phyloP scores from a whole-genome alignment of 257 asterid genomes.

The Solanum stenotomum region DNA sequence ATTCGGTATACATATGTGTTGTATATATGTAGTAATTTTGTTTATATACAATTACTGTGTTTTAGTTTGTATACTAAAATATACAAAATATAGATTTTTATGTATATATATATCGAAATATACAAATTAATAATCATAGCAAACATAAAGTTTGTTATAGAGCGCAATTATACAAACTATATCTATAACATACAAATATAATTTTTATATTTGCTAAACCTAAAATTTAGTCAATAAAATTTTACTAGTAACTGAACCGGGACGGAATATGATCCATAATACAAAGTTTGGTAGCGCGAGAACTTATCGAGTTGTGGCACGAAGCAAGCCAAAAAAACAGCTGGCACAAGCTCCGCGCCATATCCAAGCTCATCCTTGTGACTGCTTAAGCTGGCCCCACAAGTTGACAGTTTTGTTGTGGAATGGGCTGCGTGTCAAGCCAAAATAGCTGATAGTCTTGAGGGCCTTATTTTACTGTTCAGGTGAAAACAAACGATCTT shows the following conservation, averaged over 20 bases:
- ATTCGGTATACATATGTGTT: no score
- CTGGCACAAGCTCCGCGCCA: neutral
- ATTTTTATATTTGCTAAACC: no score
- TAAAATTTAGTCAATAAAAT: no score
- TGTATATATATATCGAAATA: no score
- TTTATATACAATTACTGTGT: no score
- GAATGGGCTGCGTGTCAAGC: neutral
- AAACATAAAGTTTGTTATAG: no score
- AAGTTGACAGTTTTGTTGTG: neutral
- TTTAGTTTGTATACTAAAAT: no score
- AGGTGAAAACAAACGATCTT: neutral
- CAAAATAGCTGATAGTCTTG: neutral
- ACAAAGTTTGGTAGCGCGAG: neutral
- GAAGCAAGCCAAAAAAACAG: neutral
- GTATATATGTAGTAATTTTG: no score
- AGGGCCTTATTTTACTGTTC: neutral
- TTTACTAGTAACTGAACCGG: neutral
- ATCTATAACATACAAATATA: no score
- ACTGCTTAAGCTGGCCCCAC: neutral
- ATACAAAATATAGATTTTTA: no score
- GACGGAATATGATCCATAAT: neutral
- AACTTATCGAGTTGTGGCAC: neutral
- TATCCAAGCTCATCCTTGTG: neutral
- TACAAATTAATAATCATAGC: no score
- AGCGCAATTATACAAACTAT: no score